Evolutionary conservation across 768 basidiomycete genomes (phyloP).

Genomic region (Xerocomellus dryophilus): DNA sequence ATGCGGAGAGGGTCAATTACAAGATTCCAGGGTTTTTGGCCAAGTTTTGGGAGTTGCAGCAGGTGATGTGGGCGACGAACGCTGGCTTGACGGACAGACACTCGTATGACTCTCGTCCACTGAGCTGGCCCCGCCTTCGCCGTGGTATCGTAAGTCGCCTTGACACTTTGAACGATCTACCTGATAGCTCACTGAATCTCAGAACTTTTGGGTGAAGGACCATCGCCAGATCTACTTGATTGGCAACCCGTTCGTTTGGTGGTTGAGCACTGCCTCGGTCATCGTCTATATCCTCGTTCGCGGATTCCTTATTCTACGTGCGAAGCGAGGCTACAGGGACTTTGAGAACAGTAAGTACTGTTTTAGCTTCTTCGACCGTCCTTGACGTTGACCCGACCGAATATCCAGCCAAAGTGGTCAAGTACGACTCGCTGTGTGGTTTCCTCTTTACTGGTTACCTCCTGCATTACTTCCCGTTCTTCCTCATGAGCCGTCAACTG

Average conservation of each 20-base stretch:
- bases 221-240: constrained; percentile 93
- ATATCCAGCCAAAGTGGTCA: constrained; percentile 73
- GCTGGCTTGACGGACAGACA: constrained; percentile 94
- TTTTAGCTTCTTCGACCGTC: constrained; percentile 1
- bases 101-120: constrained; percentile 91
- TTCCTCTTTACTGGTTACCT: constrained; percentile 93
- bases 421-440: constrained; percentile 87
- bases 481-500: constrained; percentile 93
- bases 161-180: background rate
- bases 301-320: constrained; percentile 79
- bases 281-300: constrained; percentile 64
- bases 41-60: constrained; percentile 90
- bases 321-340: constrained; percentile 87
- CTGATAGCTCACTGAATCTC: constrained; percentile 8
- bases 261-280: constrained; percentile 72
- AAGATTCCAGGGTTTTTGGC: constrained; percentile 80
- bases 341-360: constrained; percentile 78
- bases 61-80: constrained; percentile 97
- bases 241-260: constrained; percentile 96
- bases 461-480: constrained; percentile 96
- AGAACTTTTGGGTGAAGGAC: constrained; percentile 99
- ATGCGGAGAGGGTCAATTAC: constrained; percentile 87
- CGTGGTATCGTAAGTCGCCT: constrained; percentile 81
- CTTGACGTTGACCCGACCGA: background rate
- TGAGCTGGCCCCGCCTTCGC: constrained; percentile 83